Conservation (phyloP, 306 rosid genomes). For the Sophora flavescens region DNA sequence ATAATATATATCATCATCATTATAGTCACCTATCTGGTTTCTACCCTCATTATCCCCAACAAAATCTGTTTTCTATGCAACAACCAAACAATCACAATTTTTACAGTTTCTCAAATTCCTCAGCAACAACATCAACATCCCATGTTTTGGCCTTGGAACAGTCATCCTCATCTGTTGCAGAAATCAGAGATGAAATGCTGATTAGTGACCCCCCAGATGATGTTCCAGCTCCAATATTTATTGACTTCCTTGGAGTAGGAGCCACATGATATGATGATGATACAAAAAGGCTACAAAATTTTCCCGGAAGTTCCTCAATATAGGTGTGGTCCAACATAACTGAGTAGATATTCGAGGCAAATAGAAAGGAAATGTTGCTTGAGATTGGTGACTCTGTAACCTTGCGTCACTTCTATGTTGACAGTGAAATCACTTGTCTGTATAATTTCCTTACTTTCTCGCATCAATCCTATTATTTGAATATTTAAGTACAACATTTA, state of each 20-base stretch:
- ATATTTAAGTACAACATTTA: no score
- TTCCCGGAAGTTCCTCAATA: conserved; percentile 50
- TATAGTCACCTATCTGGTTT: conserved; percentile 18
- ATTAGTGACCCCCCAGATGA: conserved; percentile 45
- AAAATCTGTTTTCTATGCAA: conserved; percentile 51
- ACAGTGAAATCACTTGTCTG: conserved; percentile 48
- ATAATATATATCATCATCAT: conserved; percentile 16
- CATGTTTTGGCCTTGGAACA: conserved; percentile 55
- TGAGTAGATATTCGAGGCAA: conserved; percentile 66
- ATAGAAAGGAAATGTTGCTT: conserved; percentile 60
- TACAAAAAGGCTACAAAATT: conserved; percentile 55
- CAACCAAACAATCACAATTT: conserved; percentile 45
- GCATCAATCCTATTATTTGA: no score
- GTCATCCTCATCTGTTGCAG: conserved; percentile 58
- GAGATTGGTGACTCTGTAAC: conserved; percentile 58
- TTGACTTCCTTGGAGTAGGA: conserved; percentile 99
- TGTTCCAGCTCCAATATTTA: conserved; percentile 69
- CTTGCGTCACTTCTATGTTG: conserved; percentile 55
- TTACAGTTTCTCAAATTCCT: conserved; percentile 52
- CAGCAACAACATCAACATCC: conserved; percentile 8
- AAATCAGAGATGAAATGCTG: conserved; percentile 46
- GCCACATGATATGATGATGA: conserved; percentile 65
- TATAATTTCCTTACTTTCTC: conserved; percentile 43
- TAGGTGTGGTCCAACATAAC: conserved; percentile 76
- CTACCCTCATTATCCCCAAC: conserved; percentile 42